phyloP scores from a whole-genome alignment of 805 yeast genomes.

The Hermanozyma aechmeae region DNA sequence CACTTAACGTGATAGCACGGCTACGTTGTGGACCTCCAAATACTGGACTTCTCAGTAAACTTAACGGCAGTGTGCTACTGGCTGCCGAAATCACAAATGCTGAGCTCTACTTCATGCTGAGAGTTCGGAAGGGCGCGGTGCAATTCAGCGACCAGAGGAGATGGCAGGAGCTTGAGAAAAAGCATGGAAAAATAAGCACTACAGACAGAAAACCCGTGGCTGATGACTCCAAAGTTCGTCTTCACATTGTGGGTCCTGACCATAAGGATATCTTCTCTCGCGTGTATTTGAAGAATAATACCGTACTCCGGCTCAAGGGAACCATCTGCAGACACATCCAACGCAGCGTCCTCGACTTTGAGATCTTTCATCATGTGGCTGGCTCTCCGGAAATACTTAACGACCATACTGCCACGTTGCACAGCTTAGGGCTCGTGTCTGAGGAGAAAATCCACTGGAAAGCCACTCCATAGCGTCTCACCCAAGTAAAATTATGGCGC shows the following conservation, averaged over 20 bases:
- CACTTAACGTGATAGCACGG: constrained; percentile 38
- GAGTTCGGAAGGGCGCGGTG: constrained; percentile 26
- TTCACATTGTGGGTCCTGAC: neutral
- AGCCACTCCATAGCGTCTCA: neutral
- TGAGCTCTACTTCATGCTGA: constrained; percentile 57
- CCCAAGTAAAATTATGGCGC: neutral
- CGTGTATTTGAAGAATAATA: constrained; percentile 13
- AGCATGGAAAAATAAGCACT: constrained; percentile 8
- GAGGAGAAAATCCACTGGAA: neutral
- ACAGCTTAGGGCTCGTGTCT: constrained; percentile 11
- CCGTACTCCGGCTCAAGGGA: constrained; percentile 28
- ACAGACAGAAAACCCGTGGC: too few species aligned
- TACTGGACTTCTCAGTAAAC: constrained; percentile 7
- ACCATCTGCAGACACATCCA: constrained; percentile 10
- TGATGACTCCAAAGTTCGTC: neutral
- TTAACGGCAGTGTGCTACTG: constrained; percentile 52
- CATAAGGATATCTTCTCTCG: constrained; percentile 5
- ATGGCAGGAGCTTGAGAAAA: constrained; percentile 34
- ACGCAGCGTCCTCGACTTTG: constrained; percentile 15
- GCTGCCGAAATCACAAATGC: constrained; percentile 47
- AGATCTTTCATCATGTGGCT: constrained; percentile 14
- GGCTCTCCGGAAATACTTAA: constrained; percentile 11
- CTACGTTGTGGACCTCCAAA: constrained; percentile 19
- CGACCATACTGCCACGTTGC: constrained; percentile 20
- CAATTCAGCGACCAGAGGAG: constrained; percentile 12